Base-by-base conservation (phyloP, 2,329 filamentous ascomycete species). In the Botrytis cinerea region DNA sequence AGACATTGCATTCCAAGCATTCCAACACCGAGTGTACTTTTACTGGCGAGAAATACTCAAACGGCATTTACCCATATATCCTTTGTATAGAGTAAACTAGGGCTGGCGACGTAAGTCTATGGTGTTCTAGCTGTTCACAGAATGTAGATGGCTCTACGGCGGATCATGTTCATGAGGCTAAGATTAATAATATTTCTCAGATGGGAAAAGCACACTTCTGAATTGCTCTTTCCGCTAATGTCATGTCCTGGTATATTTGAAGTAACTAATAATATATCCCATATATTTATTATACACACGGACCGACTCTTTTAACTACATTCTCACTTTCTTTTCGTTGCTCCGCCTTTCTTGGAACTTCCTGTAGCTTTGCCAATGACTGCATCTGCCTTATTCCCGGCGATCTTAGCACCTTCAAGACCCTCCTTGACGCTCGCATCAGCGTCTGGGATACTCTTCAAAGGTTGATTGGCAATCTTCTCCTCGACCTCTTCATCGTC, bases 401-500 rank as follows among this genome's bases (percentile, higher is more conserved):
- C 75, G 74, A 78, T 73, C 59, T 75, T 82, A 8, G 80, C 80
- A 38, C 80, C 82, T 75, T 81, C 82, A 54, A 81, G 80, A 73
- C 73, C 75, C 45, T 73, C 74, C 20, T 72, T 71, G 16, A 74
- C 76, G 69, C 70, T 75, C 3, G 74, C 68, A 76, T 78, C 78
- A 8, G 74, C 74, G 16, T 73, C 76, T 22, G 75, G 72, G 43
- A 75, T 75, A 40, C 71, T 74, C 40, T 73, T 75, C 48, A 78
- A 70, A 22, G 78, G 76, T 79, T 85, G 83, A 71, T 84, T 81
- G 38, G 82, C 82, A 28, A 75, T 73, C 78, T 87, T 86, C 68
- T 85, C 87, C 73, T 86, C 87, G 75, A 87, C 86, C 67, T 89
- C 88, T 35, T 94, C 93, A 40, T 93, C 92, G n/a, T 97, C 95